These are phyloP conservation scores for Puccinia horiana DNA, from an alignment of 1,284 basidiomycete species.

Conservation along the genomic window DNA sequence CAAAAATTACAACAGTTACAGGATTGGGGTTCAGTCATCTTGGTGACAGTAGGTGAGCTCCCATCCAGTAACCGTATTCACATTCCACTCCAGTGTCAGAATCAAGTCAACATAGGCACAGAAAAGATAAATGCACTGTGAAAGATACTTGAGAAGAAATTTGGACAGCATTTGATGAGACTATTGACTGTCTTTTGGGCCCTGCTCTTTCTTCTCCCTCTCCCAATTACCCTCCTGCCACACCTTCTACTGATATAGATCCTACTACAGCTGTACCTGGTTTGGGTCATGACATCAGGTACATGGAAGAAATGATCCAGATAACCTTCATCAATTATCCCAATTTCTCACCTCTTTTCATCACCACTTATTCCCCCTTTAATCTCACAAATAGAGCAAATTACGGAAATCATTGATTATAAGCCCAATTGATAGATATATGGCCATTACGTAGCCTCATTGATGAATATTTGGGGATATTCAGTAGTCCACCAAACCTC, in stretches of 20 bases:
- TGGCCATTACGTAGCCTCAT: no score
- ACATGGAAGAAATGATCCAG: not conserved
- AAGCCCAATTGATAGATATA: no score
- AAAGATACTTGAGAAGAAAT: not conserved
- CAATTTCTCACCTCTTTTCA: not conserved
- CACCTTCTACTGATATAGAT: not conserved
- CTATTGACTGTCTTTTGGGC: not conserved
- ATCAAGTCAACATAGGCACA: not conserved
- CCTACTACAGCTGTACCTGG: not conserved
- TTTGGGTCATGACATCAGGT: not conserved
- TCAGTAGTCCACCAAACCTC: no score
- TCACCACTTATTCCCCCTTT: not conserved
- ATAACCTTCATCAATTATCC: slow-evolving; percentile 4
- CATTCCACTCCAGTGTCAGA: not conserved
- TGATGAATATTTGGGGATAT: no score
- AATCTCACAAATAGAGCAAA: no score
- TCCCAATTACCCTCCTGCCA: not conserved
- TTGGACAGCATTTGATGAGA: slow-evolving; percentile 21
- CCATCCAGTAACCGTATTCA: not conserved
- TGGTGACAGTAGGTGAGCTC: slow-evolving; percentile 7
- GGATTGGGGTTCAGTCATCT: slow-evolving; percentile 15
- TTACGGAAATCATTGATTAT: no score
- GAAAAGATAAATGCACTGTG: not conserved
- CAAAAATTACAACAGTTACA: not conserved
- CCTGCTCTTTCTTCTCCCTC: slow-evolving; percentile 2